Evolutionary conservation across 2,329 filamentous ascomycete genomes (phyloP).

Genomic region (Monilinia vaccinii-corymbosi): DNA sequence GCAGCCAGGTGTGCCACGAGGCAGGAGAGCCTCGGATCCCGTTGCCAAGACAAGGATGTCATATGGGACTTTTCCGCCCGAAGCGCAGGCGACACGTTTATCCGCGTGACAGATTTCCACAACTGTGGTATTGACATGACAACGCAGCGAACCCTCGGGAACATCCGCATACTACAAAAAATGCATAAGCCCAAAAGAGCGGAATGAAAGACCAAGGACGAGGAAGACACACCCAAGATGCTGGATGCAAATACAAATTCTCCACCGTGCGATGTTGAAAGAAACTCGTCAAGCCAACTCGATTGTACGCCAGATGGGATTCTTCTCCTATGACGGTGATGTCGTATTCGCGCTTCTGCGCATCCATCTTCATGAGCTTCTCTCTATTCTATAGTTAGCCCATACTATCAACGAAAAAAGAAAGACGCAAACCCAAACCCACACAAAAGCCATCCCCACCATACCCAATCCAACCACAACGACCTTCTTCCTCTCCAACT

Average conservation of each 20-base stretch:
- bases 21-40: conserved; percentile 71
- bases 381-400: no score
- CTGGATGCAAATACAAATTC: conserved; percentile 78
- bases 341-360: conserved; percentile 64
- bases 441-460: conserved; percentile 87
- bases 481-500: conserved; percentile 48
- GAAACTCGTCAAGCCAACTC: conserved; percentile 81
- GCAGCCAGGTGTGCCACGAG: conserved; percentile 60
- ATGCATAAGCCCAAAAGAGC: background rate
- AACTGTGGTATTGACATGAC: conserved; percentile 67
- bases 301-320: conserved; percentile 79
- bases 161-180: conserved; percentile 24
- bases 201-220: no score
- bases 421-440: no score
- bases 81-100: conserved; percentile 62
- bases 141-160: conserved; percentile 57
- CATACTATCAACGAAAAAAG: no score
- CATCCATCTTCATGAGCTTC: conserved; percentile 79
- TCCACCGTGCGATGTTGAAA: conserved; percentile 80
- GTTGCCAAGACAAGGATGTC: conserved; percentile 79
- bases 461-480: conserved; percentile 86
- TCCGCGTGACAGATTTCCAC: conserved; percentile 53
- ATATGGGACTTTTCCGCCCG: conserved; percentile 62
- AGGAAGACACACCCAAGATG: conserved; percentile 59
- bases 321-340: conserved; percentile 84